phyloP scores from a whole-genome alignment of 148 eudicot species.

The Gaultheria prostrata region DNA sequence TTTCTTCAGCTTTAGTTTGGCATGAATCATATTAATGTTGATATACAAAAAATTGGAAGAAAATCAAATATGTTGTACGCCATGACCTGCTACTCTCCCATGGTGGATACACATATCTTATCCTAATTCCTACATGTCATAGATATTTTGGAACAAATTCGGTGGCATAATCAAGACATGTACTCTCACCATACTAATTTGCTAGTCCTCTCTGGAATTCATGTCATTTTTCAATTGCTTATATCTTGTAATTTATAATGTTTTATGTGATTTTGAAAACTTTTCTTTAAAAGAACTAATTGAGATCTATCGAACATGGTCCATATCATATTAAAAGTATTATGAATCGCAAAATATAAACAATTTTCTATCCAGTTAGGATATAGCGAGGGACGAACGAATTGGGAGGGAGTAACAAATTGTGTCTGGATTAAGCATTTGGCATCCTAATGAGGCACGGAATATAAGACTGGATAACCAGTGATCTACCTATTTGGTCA shows the following conservation, averaged over 20 bases:
- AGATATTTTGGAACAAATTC: background rate
- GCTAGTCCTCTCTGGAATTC: no score
- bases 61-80: background rate
- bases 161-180: background rate
- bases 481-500: background rate
- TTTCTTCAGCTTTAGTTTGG: constrained; percentile 3
- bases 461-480: background rate
- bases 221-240: no score
- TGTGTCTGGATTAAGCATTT: background rate
- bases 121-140: background rate
- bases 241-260: no score
- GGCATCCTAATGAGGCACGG: background rate
- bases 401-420: background rate
- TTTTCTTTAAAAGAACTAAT: no score
- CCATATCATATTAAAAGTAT: no score
- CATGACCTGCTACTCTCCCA: constrained; percentile 9
- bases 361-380: no score
- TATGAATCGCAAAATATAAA: no score
- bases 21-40: no score
- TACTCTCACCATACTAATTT: no score
- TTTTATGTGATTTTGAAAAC: no score
- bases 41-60: background rate
- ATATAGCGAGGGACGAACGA: no score
- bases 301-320: no score
- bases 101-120: background rate